A percentile compares a stretch with the other conserved stretches of the same genome.
phyloP scores from a whole-genome alignment of 2,329 filamentous ascomycete genomes.

The Cladosporium cucumerinum region DNA sequence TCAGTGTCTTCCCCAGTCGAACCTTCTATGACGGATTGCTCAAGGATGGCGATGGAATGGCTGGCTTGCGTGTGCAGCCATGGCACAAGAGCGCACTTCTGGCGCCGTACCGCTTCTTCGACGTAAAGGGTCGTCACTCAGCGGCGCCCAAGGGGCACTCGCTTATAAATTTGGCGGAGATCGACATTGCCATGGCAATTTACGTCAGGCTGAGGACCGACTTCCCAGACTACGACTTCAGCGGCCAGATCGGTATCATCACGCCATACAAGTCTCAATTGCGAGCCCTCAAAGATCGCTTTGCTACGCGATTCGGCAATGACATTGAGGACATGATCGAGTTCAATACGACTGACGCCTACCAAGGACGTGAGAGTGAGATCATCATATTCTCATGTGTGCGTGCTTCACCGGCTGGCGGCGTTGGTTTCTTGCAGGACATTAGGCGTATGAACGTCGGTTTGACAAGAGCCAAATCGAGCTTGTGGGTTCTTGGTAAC shows the following conservation, averaged over 20 bases:
- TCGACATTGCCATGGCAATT: conserved; percentile 80
- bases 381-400: conserved; percentile 99
- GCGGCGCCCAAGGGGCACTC: conserved; percentile 82
- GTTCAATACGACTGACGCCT: conserved; percentile 98
- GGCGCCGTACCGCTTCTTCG: conserved; percentile 94
- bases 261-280: conserved; percentile 97
- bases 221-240: conserved; percentile 65
- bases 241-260: conserved; percentile 89
- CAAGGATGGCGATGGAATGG: conserved; percentile 82
- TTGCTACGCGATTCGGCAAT: conserved; percentile 69
- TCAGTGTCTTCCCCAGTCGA: conserved; percentile 82
- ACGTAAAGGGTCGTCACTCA: conserved; percentile 84
- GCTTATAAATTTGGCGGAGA: conserved; percentile 80
- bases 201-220: conserved; percentile 77
- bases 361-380: conserved; percentile 93
- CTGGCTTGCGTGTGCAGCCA: conserved; percentile 66
- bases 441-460: conserved; percentile 99
- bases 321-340: conserved; percentile 75
- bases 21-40: conserved; percentile 91
- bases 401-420: conserved; percentile 83
- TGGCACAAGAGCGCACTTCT: conserved; percentile 84
- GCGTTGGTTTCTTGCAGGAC: conserved; percentile 97
- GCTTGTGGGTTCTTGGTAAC: conserved; percentile 93
- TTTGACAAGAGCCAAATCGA: conserved; percentile 92
- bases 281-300: conserved; percentile 71